phyloP scores from a whole-genome alignment of 371 early-diverging fungal species.

The Saksenaea oblongispora region DNA sequence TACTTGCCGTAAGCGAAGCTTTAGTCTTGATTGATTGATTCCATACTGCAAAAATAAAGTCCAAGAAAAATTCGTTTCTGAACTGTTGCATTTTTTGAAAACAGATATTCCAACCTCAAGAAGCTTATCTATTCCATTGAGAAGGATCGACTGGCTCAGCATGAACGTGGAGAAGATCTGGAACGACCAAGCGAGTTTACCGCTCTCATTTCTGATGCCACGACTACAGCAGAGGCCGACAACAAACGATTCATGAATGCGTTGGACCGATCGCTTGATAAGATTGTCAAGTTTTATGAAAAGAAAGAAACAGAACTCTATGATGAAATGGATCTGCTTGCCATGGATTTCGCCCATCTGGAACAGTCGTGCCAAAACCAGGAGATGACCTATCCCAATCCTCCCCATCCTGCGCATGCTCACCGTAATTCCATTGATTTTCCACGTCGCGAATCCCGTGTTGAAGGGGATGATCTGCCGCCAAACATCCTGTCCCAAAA shows the following conservation, averaged over 20 bases:
- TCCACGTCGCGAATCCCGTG: constrained; percentile 39
- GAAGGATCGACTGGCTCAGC: constrained; percentile 68
- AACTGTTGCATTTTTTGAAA: not conserved
- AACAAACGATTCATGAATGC: constrained; percentile 67
- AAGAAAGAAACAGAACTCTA: constrained; percentile 82
- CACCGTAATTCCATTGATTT: constrained; percentile 27
- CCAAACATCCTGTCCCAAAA: constrained; percentile 47
- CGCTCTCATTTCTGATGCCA: constrained; percentile 32
- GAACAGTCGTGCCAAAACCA: constrained; percentile 8
- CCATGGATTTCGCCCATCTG: constrained; percentile 37
- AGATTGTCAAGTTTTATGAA: constrained; percentile 79
- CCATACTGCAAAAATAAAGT: too few relatives aligned
- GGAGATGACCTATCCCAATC: not conserved
- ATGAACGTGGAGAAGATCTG: constrained; percentile 25
- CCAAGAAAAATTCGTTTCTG: constrained; percentile 63
- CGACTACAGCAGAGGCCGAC: constrained; percentile 40
- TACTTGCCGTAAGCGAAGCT: constrained; percentile 69
- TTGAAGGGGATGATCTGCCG: constrained; percentile 43
- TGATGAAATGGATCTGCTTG: constrained; percentile 56
- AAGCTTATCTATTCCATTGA: constrained; percentile 89
- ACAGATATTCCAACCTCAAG: constrained; percentile 86
- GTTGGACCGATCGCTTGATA: constrained; percentile 79
- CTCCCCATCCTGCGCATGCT: constrained; percentile 5
- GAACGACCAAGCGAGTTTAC: constrained; percentile 48
- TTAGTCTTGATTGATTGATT: too few relatives aligned